Evolutionary conservation across 306 rosid species (phyloP), one percentile per base, ranked within the genome.

Genomic region (Arachis stenosperma): DNA sequence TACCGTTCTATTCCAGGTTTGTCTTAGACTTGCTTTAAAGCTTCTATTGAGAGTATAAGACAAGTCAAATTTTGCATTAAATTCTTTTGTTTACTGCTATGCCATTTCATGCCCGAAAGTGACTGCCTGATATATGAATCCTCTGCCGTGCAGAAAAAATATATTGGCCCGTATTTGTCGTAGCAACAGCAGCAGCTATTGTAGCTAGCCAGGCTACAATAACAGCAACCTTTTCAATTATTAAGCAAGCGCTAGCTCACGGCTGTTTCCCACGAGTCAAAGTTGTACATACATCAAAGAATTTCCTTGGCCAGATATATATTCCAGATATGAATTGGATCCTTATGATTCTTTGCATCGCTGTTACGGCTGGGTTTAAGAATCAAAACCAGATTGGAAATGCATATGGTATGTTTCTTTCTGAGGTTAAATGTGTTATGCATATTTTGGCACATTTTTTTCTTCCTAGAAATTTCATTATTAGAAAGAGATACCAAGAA

Each of bases 181-280:
- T 94, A 65, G 99, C 99, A 81, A 91, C 96, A 30, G 88, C 88
- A 36, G 99, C 99, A 58, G 99, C 99, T 62, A 22, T 91, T 75
- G 97, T 94, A 67, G 99, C 96, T 33, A 94, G 96, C 79, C 99
- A 94, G 73, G 96, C 97, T 37, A 94, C 97, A 37, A 89, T 94
- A 76, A 73, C 89, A 11, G 97, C 99, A 63, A 90, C 97, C 8
- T 94, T 88, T 84, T 89, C 97, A 7, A 76, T 94, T 66, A 85
- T 91, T 78, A 91, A 94, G 91, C 97, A 94, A 82, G 99, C 99
- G 76, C 92, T 83, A 83, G 90, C 99, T 13, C 96, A 77, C 56
- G 97, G 99, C 62, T 94, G 96, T 69, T 94, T 94, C 81, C 99
- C 97, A 7, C 84, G 99, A 78, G 99, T 94, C 67, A 94, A 90